Base-by-base conservation (phyloP, 805 yeast species). In the Saccharomycopsis fibuligera region DNA sequence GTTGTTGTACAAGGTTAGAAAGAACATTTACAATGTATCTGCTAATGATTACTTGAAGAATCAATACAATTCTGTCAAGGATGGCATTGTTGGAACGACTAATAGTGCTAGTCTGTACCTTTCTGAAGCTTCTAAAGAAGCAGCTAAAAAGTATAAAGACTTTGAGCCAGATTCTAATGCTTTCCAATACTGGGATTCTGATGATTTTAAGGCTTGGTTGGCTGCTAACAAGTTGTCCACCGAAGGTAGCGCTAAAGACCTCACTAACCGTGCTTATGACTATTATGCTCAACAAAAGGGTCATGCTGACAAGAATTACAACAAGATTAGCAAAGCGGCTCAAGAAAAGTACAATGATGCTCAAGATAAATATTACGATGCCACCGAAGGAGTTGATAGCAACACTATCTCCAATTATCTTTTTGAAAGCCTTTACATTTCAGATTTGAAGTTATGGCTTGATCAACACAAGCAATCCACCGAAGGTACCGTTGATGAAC, bases 1-100 rank as follows among this genome's bases (percentile, higher is more conserved):
- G 25, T 66, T 82, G 52, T 58, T 74, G 30, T 63, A 64, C 30
- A 65, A 66, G 42, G 74, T 81, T 12, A 68, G 73, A 52, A 66
- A 68, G 31, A 62, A 73, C 54, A 66, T 72, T n/a, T 70, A 68
- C 54, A 62, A 67, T 19, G 78, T 74, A 9, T 67, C 76, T n/a
- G 35, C 25, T 14, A 40, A 40, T 30, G 22, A 23, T 12, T 24
- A 40, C 35, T 40, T 40, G 44, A 6, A 6, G 9, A 17, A 19
- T 12, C 16, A 27, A 10, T 30, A 40, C 22, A 9, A 25, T 12
- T 22, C 19, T n/a, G 35, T 30, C 22, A 23, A 40, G 25, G 35
- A 40, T 14, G 23, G 23, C 22, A 16, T 25, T 21, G 35, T 21
- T 5, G 12, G 16, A 5, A 14, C 17, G 17, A 10, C 22, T 12